These are phyloP conservation scores for Rhytidiadelphus loreus DNA, from an alignment of 225 moss, liverwort and hornwort genomes.

Conservation along the genomic window DNA sequence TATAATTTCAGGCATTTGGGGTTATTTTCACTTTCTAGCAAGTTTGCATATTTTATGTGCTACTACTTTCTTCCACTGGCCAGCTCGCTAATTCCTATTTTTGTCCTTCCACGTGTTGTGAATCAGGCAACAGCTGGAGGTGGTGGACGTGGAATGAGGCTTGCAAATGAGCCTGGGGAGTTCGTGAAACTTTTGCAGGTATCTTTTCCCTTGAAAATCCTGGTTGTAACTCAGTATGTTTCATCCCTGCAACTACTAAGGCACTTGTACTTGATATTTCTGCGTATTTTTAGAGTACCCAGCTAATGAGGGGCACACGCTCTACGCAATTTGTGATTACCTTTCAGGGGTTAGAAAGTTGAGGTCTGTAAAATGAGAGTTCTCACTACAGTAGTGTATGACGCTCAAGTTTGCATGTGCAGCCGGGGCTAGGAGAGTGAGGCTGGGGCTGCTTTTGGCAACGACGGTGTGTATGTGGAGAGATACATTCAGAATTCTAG, in stretches of 20 bases:
- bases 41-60: neutral
- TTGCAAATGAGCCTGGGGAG: constrained; percentile 85
- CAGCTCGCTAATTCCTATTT: neutral
- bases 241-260: neutral
- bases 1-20: neutral
- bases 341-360: neutral
- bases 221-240: neutral
- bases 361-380: neutral
- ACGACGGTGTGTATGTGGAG: constrained; percentile 96
- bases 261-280: neutral
- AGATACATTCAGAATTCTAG: constrained; percentile 85
- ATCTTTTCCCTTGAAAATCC: neutral
- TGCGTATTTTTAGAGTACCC: neutral
- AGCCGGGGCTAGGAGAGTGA: constrained; percentile 99
- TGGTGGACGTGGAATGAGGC: constrained; percentile 98
- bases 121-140: constrained; percentile 93
- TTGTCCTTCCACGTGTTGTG: neutral
- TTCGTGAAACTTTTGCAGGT: constrained; percentile 97
- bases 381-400: neutral
- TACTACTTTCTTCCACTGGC: neutral
- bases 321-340: neutral
- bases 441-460: constrained; percentile 99
- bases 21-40: neutral
- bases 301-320: neutral
- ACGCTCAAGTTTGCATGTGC: constrained; percentile 7